A percentile compares a stretch with the other conserved stretches of the same genome.
These are phyloP conservation scores for Vaccinium vitisidaea DNA, from an alignment of 148 eudicot species.

Conservation along the genomic window DNA sequence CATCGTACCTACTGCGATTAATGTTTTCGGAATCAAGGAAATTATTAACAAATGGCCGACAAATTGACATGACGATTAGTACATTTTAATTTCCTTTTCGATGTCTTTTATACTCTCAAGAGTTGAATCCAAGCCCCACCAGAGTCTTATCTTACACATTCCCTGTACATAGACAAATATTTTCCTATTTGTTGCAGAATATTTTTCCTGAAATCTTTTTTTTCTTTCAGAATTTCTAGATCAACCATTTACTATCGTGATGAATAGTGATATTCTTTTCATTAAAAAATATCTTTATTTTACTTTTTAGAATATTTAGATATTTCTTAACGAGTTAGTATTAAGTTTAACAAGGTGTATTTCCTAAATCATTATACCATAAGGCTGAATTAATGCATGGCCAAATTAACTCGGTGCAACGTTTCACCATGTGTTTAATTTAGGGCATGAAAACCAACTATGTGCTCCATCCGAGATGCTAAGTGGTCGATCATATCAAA, in stretches of 20 bases:
- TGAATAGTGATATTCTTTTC: neutral
- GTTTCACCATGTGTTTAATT: neutral
- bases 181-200: neutral
- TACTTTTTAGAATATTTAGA: too few relatives aligned
- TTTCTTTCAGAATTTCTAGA: neutral
- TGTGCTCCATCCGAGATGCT: neutral
- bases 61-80: slow-evolving; percentile 3
- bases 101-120: neutral
- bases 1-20: neutral
- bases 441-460: neutral
- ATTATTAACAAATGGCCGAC: slow-evolving; percentile 4
- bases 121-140: neutral
- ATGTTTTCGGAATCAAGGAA: neutral
- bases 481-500: neutral
- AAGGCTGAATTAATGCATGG: neutral
- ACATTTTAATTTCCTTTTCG: neutral
- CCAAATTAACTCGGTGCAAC: too few relatives aligned
- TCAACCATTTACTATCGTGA: neutral
- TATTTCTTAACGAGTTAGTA: neutral
- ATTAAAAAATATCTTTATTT: too few relatives aligned
- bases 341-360: neutral
- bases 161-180: too few relatives aligned
- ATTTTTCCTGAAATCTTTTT: neutral
- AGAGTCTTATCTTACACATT: neutral
- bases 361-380: neutral